Evolutionary conservation across 768 basidiomycete genomes (phyloP).

Genomic region (Coprinopsis strossmayeri): DNA sequence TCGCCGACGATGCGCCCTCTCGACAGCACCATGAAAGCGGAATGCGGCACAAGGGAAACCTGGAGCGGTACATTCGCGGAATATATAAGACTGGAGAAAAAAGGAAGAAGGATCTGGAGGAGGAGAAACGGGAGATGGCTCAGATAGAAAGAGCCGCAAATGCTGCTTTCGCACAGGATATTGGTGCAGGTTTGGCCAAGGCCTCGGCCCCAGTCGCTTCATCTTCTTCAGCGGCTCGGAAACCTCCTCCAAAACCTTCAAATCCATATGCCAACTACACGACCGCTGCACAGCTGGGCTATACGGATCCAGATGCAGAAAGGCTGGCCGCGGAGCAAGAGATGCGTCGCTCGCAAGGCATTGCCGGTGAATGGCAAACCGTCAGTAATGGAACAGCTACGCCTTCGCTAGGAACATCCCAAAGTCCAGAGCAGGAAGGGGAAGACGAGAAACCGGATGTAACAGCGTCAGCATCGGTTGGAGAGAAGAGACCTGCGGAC

Average conservation of each 20-base stretch:
- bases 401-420: slow-evolving; percentile 13
- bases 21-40: slow-evolving; percentile 90
- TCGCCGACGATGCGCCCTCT: slow-evolving; percentile 93
- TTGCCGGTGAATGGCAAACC: slow-evolving; percentile 74
- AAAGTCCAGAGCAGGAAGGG: slow-evolving; percentile 16
- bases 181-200: slow-evolving; percentile 60
- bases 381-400: slow-evolving; percentile 28
- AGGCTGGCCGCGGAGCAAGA: slow-evolving; percentile 53
- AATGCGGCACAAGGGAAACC: slow-evolving; percentile 88
- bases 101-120: slow-evolving; percentile 75
- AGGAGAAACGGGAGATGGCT: slow-evolving; percentile 84
- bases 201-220: slow-evolving; percentile 27
- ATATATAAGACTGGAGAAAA: slow-evolving; percentile 93
- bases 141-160: slow-evolving; percentile 81
- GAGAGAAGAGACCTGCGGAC: slow-evolving; percentile 14
- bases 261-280: slow-evolving; percentile 82
- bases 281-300: slow-evolving; percentile 80
- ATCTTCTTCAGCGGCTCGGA: slow-evolving; percentile 29
- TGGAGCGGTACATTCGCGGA: slow-evolving; percentile 85
- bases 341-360: slow-evolving; percentile 55
- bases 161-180: slow-evolving; percentile 72
- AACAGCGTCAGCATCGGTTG: slow-evolving; percentile 15
- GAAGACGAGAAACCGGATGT: slow-evolving; percentile 31
- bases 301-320: slow-evolving; percentile 70
- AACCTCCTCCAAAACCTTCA: slow-evolving; percentile 42